A percentile compares a stretch with the other conserved stretches of the same genome.
Evolutionary conservation across 768 basidiomycete genomes (phyloP).

Genomic region (Boletus rubroflammeus): DNA sequence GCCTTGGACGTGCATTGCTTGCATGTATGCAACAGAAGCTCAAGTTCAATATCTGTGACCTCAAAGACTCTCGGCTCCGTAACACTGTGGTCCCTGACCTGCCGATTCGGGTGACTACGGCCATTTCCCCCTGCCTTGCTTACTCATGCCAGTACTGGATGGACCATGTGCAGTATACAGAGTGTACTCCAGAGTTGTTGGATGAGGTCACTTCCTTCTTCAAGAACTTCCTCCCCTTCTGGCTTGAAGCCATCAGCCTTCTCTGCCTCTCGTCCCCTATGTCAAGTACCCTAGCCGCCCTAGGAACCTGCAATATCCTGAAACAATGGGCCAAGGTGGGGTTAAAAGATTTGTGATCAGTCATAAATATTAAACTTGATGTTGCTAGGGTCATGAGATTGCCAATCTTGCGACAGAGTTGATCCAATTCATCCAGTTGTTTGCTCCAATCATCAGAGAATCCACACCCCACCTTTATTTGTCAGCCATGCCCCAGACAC

Average conservation of each 20-base stretch:
- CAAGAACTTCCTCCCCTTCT: constrained; percentile 30
- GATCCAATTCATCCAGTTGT: constrained; percentile 29
- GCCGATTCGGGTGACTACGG: constrained; percentile 9
- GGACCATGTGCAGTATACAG: constrained; percentile 21
- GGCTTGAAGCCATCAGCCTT: constrained; percentile 37
- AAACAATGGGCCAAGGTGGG: constrained; percentile 19
- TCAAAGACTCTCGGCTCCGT: constrained; percentile 32
- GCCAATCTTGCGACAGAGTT: constrained; percentile 23
- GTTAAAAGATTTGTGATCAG: not conserved
- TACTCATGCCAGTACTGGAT: constrained; percentile 40
- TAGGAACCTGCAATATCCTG: constrained; percentile 7
- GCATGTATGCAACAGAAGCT: constrained; percentile 31
- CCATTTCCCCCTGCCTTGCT: constrained; percentile 29
- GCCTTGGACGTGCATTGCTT: constrained; percentile 28
- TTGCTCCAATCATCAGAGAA: constrained; percentile 26
- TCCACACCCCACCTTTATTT: constrained; percentile 39
- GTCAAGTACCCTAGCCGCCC: constrained; percentile 6
- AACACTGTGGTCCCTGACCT: constrained; percentile 28
- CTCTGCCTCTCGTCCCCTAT: constrained; percentile 5
- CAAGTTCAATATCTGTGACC: constrained; percentile 38
- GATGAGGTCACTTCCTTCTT: constrained; percentile 20
- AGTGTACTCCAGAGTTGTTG: constrained; percentile 14
- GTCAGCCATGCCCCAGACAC: constrained; percentile 36
- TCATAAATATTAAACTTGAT: not conserved
- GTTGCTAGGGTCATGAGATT: constrained; percentile 11